Conservation (phyloP, 805 yeast species). For the Phaffomyces thermotolerans region DNA sequence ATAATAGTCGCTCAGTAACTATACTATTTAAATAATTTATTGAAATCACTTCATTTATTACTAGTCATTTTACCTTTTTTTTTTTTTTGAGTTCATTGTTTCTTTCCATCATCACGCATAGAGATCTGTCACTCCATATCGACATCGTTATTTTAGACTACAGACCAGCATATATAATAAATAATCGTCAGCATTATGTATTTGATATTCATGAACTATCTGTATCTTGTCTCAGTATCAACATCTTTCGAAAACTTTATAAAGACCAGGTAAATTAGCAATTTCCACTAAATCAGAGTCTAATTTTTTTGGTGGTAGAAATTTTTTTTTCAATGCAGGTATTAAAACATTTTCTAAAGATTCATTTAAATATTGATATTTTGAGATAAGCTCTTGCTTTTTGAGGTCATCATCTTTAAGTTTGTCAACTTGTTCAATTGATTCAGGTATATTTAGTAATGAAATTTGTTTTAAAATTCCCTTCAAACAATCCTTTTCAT, state of each 20-base stretch:
- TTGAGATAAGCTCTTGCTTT: constrained; percentile 20
- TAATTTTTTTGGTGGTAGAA: constrained; percentile 55
- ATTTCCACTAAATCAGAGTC: constrained; percentile 62
- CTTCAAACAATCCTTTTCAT: constrained; percentile 61
- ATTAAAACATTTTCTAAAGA: constrained; percentile 52
- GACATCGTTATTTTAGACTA: no score
- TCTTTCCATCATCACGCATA: no score
- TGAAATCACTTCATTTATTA: no score
- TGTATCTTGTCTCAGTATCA: constrained; percentile 20
- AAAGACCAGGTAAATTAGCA: constrained; percentile 87
- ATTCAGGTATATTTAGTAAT: constrained; percentile 61
- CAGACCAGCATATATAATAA: no score
- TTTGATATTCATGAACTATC: not conserved
- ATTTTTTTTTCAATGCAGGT: constrained; percentile 54
- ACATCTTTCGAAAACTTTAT: constrained; percentile 90
- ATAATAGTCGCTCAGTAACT: no score
- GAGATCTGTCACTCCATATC: no score
- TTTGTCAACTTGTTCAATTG: constrained; percentile 27
- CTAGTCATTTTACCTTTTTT: no score
- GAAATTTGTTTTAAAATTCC: constrained; percentile 67
- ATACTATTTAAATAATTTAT: no score
- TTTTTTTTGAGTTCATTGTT: no score
- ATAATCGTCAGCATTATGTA: no score
- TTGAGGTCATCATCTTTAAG: constrained; percentile 17
- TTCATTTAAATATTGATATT: constrained; percentile 27